phyloP scores from a whole-genome alignment of 2,329 filamentous ascomycete species.

The Aschersonia sp. region DNA sequence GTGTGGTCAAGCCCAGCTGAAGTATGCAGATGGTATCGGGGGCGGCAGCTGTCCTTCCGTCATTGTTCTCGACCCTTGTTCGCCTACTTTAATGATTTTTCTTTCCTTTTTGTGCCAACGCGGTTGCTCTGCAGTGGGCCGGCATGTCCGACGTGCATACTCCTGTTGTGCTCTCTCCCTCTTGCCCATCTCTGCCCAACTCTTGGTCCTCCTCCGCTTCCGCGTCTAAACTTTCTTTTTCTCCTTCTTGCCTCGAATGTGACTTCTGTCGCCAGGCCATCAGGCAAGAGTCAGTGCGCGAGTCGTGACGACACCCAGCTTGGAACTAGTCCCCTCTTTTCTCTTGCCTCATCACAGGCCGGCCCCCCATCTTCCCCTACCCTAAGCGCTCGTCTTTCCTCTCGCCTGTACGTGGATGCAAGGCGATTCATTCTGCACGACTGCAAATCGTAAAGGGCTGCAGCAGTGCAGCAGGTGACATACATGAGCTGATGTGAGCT shows the following conservation, averaged over 20 bases:
- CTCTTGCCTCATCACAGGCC: background rate
- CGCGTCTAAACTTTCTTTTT: background rate
- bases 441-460: no score
- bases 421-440: background rate
- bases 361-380: background rate
- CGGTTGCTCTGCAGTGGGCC: no score
- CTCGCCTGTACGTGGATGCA: background rate
- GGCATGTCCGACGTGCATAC: background rate
- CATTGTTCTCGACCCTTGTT: background rate
- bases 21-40: no score
- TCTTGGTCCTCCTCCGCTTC: background rate
- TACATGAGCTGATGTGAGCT: no score
- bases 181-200: background rate
- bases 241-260: background rate
- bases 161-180: background rate
- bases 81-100: background rate
- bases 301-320: conserved; percentile 1
- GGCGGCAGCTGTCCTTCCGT: no score
- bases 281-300: background rate
- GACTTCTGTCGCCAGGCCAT: background rate
- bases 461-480: background rate
- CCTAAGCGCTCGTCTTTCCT: background rate
- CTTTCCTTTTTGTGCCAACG: background rate
- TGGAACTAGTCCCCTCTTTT: background rate
- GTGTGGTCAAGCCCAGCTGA: no score